These are phyloP conservation scores for Bassia scoparia DNA, from an alignment of 148 eudicot species.

Conservation along the genomic window DNA sequence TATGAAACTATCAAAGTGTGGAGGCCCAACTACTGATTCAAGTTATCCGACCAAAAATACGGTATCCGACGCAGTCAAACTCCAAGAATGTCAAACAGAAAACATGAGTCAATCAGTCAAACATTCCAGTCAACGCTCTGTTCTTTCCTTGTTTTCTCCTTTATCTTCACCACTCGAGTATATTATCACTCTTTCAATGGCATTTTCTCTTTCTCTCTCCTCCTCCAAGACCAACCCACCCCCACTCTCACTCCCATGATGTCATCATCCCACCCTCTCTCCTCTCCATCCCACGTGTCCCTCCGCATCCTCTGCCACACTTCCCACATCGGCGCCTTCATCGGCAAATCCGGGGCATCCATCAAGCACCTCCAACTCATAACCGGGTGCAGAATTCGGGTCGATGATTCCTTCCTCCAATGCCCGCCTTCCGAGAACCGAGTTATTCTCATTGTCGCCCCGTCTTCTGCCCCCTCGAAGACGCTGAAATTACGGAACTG, in stretches of 20 bases:
- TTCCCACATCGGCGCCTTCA: conserved; percentile 58
- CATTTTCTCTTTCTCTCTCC: neutral
- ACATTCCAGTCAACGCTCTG: too few relatives aligned
- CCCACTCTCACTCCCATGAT: neutral
- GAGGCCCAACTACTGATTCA: too few relatives aligned
- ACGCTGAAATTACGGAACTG: conserved; percentile 19
- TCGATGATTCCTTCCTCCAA: conserved; percentile 45
- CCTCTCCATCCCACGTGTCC: conserved; percentile 36
- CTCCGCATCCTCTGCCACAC: conserved; percentile 66
- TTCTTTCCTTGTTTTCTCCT: neutral
- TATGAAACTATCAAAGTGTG: too few relatives aligned
- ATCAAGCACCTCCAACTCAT: conserved; percentile 53
- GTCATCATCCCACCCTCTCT: conserved; percentile 1
- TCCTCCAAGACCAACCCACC: neutral
- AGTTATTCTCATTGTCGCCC: conserved; percentile 44
- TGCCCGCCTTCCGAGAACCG: conserved; percentile 37
- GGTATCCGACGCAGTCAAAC: too few relatives aligned
- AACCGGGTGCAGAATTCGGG: conserved; percentile 51
- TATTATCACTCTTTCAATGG: too few relatives aligned
- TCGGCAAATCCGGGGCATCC: conserved; percentile 65
- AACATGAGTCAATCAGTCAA: too few relatives aligned
- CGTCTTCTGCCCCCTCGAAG: conserved; percentile 8
- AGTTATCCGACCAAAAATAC: too few relatives aligned
- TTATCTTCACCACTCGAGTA: neutral
- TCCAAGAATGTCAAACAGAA: too few relatives aligned